These are phyloP conservation scores for Phytophthora crassamura DNA, from an alignment of 352 stramenopile species.

Conservation along the genomic window DNA sequence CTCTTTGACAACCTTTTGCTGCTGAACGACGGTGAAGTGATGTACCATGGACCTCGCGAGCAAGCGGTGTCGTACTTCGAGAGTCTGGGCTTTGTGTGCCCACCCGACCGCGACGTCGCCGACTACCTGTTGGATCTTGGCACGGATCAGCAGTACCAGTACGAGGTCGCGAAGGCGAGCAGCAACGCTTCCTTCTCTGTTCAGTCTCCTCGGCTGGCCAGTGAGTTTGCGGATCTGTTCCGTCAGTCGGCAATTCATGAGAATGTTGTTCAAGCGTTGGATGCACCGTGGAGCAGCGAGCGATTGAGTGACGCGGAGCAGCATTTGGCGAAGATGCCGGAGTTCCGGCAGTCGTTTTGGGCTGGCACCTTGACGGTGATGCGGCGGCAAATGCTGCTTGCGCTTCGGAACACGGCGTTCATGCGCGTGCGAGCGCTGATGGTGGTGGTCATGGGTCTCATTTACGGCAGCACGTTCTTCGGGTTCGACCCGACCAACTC, in stretches of 20 bases:
- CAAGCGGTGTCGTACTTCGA: slow-evolving; percentile 49
- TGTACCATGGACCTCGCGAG: slow-evolving; percentile 67
- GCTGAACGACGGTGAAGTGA: slow-evolving; percentile 56
- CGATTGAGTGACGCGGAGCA: slow-evolving; percentile 6
- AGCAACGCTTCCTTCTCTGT: slow-evolving; percentile 3
- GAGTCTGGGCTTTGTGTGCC: slow-evolving; percentile 38
- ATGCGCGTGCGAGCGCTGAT: slow-evolving; percentile 28
- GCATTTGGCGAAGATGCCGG: slow-evolving; percentile 60
- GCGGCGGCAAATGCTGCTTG: slow-evolving; percentile 54
- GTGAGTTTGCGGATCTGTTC: slow-evolving; percentile 20
- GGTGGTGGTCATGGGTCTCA: slow-evolving; percentile 32
- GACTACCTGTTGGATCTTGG: slow-evolving; percentile 51
- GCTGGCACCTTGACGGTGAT: slow-evolving; percentile 45
- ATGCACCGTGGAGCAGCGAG: slow-evolving; percentile 17
- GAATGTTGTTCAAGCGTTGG: slow-evolving; percentile 66
- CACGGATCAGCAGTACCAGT: slow-evolving; percentile 36
- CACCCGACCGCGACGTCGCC: slow-evolving; percentile 31
- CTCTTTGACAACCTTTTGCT: slow-evolving; percentile 82
- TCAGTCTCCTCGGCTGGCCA: slow-evolving; percentile 15
- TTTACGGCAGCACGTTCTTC: too few relatives aligned
- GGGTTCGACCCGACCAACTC: slow-evolving; percentile 26
- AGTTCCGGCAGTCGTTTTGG: slow-evolving; percentile 51
- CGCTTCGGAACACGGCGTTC: slow-evolving; percentile 28
- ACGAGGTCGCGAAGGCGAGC: slow-evolving; percentile 24
- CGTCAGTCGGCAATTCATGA: slow-evolving; percentile 34